A percentile compares a stretch with the other conserved stretches of the same genome.
Conservation (phyloP, 148 eudicot species). For the Selenicereus undatus region DNA sequence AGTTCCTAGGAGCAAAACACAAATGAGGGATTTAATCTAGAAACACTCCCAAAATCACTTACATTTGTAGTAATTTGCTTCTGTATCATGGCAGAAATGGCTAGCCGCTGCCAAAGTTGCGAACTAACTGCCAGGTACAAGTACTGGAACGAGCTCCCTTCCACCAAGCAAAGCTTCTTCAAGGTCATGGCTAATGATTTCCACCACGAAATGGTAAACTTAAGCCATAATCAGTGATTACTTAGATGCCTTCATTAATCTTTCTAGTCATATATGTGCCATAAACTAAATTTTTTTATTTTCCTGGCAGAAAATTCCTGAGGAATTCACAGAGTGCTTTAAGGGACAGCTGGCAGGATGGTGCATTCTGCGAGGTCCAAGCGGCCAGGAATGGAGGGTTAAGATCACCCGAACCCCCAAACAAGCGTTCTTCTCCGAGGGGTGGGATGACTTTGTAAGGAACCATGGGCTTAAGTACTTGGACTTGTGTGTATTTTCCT, state of each 20-base stretch:
- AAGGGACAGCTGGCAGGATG: not conserved
- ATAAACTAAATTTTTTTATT: not conserved
- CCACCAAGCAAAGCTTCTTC: conserved; percentile 10
- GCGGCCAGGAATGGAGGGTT: not conserved
- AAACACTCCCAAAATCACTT: no score
- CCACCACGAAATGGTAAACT: conserved; percentile 11
- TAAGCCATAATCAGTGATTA: no score
- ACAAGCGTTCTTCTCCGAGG: not conserved
- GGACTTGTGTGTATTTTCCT: not conserved
- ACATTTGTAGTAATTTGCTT: not conserved
- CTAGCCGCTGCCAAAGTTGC: not conserved
- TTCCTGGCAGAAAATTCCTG: not conserved
- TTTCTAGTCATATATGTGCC: not conserved
- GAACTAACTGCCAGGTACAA: not conserved
- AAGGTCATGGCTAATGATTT: conserved; percentile 19
- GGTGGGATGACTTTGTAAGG: not conserved
- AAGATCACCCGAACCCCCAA: not conserved
- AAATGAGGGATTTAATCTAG: no score
- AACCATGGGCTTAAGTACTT: not conserved
- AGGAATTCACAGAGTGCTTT: not conserved
- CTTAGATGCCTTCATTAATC: not conserved
- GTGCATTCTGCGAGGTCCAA: conserved; percentile 3
- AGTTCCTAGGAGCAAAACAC: no score
- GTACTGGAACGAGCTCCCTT: conserved; percentile 17
- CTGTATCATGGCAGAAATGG: conserved; percentile 1